Conservation (phyloP, 441 rosid species). For the Pelargonium citronellum region DNA sequence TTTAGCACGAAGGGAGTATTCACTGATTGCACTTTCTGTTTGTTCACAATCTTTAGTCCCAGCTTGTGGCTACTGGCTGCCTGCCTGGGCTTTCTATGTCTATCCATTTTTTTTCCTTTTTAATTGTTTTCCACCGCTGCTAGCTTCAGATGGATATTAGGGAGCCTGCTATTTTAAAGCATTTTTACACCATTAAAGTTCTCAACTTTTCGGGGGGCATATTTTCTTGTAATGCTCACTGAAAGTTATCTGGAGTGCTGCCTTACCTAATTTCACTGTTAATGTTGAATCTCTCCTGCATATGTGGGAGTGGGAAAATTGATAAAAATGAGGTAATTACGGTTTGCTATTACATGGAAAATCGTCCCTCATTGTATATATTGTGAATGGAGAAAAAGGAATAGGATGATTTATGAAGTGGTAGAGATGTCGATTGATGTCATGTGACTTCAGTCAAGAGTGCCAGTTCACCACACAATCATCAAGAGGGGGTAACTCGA, state of each 20-base stretch:
- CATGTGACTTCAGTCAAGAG: not conserved
- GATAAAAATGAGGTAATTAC: not conserved
- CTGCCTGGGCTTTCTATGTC: not conserved
- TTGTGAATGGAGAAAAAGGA: not conserved
- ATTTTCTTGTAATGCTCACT: not conserved
- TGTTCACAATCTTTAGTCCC: not conserved
- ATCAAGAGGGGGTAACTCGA: not conserved
- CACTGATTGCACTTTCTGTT: no score
- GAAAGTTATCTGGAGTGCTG: not conserved
- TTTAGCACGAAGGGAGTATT: no score
- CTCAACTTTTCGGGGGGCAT: no score
- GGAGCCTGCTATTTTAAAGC: not conserved
- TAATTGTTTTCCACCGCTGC: not conserved
- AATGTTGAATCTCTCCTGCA: not conserved
- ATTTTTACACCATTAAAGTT: not conserved
- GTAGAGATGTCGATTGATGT: not conserved
- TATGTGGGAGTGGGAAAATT: not conserved
- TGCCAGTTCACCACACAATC: not conserved
- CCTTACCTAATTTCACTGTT: not conserved
- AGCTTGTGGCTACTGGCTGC: not conserved
- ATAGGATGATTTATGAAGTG: no score
- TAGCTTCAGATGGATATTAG: conserved; percentile 5
- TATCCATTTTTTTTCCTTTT: not conserved
- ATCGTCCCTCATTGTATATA: not conserved
- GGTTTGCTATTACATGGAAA: not conserved